phyloP scores from a whole-genome alignment of 441 rosid genomes.

The Syzygium malaccense region DNA sequence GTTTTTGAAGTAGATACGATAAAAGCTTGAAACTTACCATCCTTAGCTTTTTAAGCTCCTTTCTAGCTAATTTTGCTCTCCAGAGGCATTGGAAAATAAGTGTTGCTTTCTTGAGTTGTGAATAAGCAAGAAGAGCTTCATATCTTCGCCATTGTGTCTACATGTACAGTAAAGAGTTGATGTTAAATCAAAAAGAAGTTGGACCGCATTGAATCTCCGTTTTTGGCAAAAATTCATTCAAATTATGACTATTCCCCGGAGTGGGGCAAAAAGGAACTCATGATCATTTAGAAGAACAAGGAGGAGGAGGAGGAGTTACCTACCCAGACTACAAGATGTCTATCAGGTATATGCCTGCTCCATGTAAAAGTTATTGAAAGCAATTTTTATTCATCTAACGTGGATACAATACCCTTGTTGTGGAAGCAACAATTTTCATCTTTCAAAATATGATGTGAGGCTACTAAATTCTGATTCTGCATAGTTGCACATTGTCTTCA shows the following conservation, averaged over 20 bases:
- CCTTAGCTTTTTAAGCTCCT: constrained; percentile 56
- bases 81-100: constrained; percentile 51
- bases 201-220: neutral
- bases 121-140: constrained; percentile 37
- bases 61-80: constrained; percentile 56
- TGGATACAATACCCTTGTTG: neutral
- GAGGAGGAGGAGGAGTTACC: neutral
- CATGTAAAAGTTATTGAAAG: neutral
- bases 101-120: constrained; percentile 37
- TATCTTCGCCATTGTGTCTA: constrained; percentile 56
- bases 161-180: neutral
- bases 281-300: neutral
- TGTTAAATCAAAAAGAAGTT: neutral
- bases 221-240: neutral
- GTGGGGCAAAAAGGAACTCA: neutral
- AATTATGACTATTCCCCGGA: neutral
- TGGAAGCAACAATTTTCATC: neutral
- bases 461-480: neutral
- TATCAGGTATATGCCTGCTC: neutral
- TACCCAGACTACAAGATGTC: neutral
- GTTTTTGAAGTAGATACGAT: neutral
- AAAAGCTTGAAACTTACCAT: constrained; percentile 32
- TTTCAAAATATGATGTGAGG: neutral
- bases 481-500: neutral
- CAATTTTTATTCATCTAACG: neutral